Evolutionary conservation across 768 basidiomycete genomes (phyloP), one percentile per base, ranked within the genome.

Genomic region (Leccinum fibrillosum): DNA sequence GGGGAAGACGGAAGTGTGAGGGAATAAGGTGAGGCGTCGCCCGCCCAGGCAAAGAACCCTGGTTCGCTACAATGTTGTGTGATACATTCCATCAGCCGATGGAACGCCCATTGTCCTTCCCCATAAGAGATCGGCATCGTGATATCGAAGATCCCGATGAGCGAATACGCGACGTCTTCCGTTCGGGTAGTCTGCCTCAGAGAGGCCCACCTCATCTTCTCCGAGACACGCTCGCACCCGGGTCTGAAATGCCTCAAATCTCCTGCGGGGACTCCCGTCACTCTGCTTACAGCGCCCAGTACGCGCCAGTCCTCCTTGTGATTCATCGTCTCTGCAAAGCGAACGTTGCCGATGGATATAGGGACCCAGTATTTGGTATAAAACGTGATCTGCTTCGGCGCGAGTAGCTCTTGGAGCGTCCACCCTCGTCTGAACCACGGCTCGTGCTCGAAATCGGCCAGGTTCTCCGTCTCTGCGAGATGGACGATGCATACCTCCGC

Each of bases 41-140:
- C 67, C 0, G 53, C 49, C 58, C 69, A 63, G 17, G 58, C 61
- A 19, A 65, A 63, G 54, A 63, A 54, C 13, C 62, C 62, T 11
- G 56, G 54, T 2, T 63, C 62, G 6, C 37, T 54, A n/a, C 62
- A 55, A 7, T 26, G 49, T 25, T 58, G 62, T 19, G 47, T 34
- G 23, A 63, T 58, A 13, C 47, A 39, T 34, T 53, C 56, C 39
- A 55, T 26, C 53, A 63, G 12, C 28, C 62, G 52, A 42, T 63
- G 51, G 30, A 63, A 63, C 4, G 61, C 62, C 61, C 62, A 63
- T 3, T 5, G 17, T 3, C 61, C 61, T 26, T 63, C 62, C 23
- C 62, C 62, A 10, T 63, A 63, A 11, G 61, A 58, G 19, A 63
- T 58, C 19, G 62, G 54, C 51, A 63, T 58, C 2, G 53, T 63